phyloP scores from a whole-genome alignment of 345 rosid genomes.

The Raphanus sativus region DNA sequence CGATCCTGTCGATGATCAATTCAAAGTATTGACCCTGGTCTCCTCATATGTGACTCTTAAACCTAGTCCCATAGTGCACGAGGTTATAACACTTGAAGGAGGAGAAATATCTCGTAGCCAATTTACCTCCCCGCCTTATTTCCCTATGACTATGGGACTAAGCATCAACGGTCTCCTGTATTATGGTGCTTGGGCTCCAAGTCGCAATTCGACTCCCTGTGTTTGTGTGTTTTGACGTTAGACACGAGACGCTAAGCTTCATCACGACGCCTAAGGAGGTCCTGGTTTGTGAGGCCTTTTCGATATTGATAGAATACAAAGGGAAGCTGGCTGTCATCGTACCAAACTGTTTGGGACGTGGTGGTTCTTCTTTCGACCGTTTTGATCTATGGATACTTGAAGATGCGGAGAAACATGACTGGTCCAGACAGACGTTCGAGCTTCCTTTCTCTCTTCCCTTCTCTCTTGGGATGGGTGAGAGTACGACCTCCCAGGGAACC shows the following conservation, averaged over 20 bases:
- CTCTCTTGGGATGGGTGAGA: not conserved
- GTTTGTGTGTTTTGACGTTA: slow-evolving; percentile 1
- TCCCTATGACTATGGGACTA: not conserved
- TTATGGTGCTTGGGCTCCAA: not conserved
- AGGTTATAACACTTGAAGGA: not conserved
- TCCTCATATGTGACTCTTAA: not conserved
- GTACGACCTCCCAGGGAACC: not conserved
- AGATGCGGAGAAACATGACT: not conserved
- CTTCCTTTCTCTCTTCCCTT: not conserved
- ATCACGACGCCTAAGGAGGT: not conserved
- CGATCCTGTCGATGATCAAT: not conserved
- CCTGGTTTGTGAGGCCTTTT: not conserved
- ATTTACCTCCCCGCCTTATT: not conserved
- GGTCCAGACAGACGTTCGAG: not conserved
- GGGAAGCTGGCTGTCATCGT: not conserved
- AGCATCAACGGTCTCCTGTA: not conserved
- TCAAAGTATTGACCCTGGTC: not conserved
- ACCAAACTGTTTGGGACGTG: not conserved
- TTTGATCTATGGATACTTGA: not conserved
- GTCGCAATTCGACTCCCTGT: not conserved
- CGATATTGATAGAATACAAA: not conserved
- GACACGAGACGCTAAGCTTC: not conserved
- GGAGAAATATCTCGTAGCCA: not conserved
- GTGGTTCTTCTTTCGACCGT: not conserved
- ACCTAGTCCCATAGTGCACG: not conserved